These are phyloP conservation scores for Streptanthus diversifolius DNA, from an alignment of 345 rosid genomes.

Conservation along the genomic window DNA sequence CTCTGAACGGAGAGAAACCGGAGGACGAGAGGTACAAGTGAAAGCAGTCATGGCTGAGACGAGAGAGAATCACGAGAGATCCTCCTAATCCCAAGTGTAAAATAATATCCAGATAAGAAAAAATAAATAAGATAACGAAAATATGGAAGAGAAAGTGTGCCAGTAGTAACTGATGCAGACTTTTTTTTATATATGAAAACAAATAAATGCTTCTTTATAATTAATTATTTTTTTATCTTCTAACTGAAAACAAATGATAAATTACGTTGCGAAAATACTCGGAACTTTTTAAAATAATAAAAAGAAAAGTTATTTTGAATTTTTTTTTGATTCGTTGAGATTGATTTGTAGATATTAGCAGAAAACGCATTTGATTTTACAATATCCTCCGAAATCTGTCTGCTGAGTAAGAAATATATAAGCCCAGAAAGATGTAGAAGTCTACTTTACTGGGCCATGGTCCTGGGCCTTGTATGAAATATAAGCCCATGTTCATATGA, in stretches of 20 bases:
- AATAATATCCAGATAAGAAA: constrained; percentile 32
- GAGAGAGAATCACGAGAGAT: constrained; percentile 20
- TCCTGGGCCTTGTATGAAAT: not conserved
- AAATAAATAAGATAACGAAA: constrained; percentile 17
- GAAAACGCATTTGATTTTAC: not conserved
- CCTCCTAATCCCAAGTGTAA: constrained; percentile 23
- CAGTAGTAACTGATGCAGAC: not conserved
- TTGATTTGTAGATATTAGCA: not conserved
- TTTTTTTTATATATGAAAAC: not conserved
- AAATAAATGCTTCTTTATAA: not conserved
- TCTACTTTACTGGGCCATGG: not conserved
- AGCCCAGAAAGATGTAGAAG: not conserved
- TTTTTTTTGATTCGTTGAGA: not conserved
- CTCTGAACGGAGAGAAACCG: constrained; percentile 34
- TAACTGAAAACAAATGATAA: not conserved
- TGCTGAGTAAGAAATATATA: not conserved
- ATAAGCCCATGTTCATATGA: not conserved
- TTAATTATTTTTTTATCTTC: not conserved
- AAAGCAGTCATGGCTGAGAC: constrained; percentile 40
- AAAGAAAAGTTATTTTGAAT: not conserved
- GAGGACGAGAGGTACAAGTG: constrained; percentile 33
- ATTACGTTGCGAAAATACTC: not conserved
- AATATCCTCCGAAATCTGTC: not conserved
- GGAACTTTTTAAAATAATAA: not conserved
- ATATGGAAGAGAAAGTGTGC: constrained; percentile 24